Evolutionary conservation across 306 rosid genomes (phyloP), one percentile per base, ranked within the genome.

Genomic region (Citrullus colocynthis): DNA sequence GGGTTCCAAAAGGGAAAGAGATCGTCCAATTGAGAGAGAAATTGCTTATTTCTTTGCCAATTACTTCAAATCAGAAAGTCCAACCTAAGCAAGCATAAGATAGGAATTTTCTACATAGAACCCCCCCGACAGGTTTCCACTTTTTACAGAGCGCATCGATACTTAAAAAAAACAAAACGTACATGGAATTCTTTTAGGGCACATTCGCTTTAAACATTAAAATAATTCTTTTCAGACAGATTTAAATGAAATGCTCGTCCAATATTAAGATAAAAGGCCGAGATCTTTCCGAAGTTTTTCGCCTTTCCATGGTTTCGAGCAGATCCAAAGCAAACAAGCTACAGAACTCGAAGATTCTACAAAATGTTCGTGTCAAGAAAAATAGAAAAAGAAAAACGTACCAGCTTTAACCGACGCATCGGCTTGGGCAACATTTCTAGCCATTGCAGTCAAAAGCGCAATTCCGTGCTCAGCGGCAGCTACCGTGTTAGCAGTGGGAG

Each of bases 381-480:
- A 30, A 63, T 24, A 32, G 63, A 73, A 42, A 10, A 62, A 21
- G 1, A 39, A 37, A 42, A 52, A 82, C 92, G 71, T 1, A 96
- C 99, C 99, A 17, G 97, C 93, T 82, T 96, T 96, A 45, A 91
- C 85, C 1, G 99, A 92, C 8, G 99, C 98, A 39, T 96, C 99
- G 6, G 99, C 98, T 75, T 88, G 99, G 15, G 99, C 97, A 9
- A 96, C 93, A 81, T 96, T 96, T 86, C 99, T 89, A 5, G 99
- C 98, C 99, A 96, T 96, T 45, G 96, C 90, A 5, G 97, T 87
- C 80, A 92, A 76, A 79, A 96, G 99, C 9, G 98, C 97, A 55
- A 92, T 92, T 61, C 99, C 99, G 42, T 96, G 99, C 63, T 96
- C 99, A 0, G 99, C 99, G 9, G 99, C 98, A 0, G 99, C 99